Evolutionary conservation across 2,329 filamentous ascomycete species (phyloP), one percentile per base, ranked within the genome.

Genomic region (Neocucurbitaria cava): DNA sequence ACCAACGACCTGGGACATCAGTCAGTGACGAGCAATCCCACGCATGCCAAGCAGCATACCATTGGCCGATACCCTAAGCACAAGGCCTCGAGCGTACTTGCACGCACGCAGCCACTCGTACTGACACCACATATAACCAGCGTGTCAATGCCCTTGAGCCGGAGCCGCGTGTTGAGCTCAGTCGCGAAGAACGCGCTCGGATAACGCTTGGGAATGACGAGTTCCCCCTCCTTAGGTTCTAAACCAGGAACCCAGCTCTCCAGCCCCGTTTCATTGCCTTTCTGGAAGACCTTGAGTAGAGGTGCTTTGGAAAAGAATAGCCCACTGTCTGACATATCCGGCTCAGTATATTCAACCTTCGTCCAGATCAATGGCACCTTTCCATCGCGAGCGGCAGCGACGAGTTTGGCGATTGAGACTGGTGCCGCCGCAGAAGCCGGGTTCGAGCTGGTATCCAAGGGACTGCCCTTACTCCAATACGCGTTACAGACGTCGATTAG

Each of bases 401-500:
- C 70, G 8, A 82, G 72, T 6, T 64, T 65, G 13, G 71, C 66
- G 65, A 81, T 81, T 4, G 70, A 72, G 6, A 68, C 72, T 1
- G 78, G 78, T 23, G 72, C 72, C 8, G 64, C 57, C 9, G 66
- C 70, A 18, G 72, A 72, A 13, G 71, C 70, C 15, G 75, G 68
- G 61, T 81, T 74, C 5, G 66, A 65, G n/a, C 67, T 67, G 20
- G 75, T 72, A 46, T 77, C 73, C n/a, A 82, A 69, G 2, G 77
- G 77, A 33, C 78, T 81, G 2, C 70, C 73, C 23, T 70, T 60
- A 3, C 70, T 72, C 76, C 77, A 82, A 65, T 81, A 81, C 13
- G 78, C 79, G 33, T 74, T 77, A 66, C 79, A 82, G 36, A 81
- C 78, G 59, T 82, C 79, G 65, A 82, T 75, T 21, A 82, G 62